Percentiles rank a stretch among this genome's conserved stretches.
Evolutionary conservation across 1,284 basidiomycete species (phyloP).

Genomic region (Trametes polyzona): DNA sequence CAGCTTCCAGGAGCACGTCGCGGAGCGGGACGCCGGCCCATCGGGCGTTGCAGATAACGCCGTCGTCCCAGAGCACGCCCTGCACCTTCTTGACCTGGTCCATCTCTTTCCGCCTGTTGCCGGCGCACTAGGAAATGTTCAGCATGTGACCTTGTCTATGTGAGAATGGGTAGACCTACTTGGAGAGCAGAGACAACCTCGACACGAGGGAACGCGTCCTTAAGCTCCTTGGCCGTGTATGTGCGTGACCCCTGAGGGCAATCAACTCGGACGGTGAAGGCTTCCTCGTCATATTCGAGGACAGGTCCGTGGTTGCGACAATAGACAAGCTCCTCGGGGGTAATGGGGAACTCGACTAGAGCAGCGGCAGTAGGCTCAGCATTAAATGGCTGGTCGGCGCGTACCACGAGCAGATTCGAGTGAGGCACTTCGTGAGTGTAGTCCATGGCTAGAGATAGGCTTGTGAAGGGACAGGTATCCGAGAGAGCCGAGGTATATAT

Average conservation of each 20-base stretch:
- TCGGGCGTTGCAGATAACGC: conserved; percentile 62
- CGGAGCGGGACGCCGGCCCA: conserved; percentile 63
- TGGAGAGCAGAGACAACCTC: conserved; percentile 61
- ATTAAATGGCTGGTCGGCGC: conserved; percentile 56
- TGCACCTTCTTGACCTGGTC: conserved; percentile 49
- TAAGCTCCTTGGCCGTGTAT: conserved; percentile 47
- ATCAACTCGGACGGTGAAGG: conserved; percentile 47
- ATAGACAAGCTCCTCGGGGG: conserved; percentile 63
- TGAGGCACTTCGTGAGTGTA: conserved; percentile 47
- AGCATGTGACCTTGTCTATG: not conserved
- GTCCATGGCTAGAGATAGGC: conserved; percentile 41
- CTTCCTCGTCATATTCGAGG: conserved; percentile 50
- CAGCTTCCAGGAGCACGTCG: conserved; percentile 53
- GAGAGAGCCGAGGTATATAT: not conserved
- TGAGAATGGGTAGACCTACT: conserved; percentile 40
- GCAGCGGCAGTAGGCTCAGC: conserved; percentile 57
- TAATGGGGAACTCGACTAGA: conserved; percentile 55
- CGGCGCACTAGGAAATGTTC: conserved; percentile 55
- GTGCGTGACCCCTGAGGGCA: conserved; percentile 39
- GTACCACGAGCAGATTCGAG: conserved; percentile 50
- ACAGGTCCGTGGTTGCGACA: conserved; percentile 65
- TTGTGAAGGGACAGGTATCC: not conserved
- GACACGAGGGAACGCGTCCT: conserved; percentile 44
- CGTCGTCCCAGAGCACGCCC: conserved; percentile 62
- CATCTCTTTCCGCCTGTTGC: conserved; percentile 71